Percentiles rank a stretch among this genome's conserved stretches.
phyloP scores from a whole-genome alignment of 805 yeast species.

The Danielia oregonensis region DNA sequence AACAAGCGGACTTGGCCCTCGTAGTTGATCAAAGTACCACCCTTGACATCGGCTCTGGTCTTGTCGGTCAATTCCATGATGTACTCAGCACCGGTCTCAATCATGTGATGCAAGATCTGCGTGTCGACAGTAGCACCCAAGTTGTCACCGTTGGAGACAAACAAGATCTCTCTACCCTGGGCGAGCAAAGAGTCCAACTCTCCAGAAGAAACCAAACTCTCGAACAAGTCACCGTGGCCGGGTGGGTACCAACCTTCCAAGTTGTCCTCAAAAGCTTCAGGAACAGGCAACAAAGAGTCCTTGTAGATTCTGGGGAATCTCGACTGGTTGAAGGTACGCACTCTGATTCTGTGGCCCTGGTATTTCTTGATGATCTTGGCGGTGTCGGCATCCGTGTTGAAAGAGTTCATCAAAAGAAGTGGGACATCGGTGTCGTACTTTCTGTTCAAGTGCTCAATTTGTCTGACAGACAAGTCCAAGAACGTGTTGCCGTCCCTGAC shows the following conservation, averaged over 20 bases:
- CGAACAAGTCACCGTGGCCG: constrained; percentile 99
- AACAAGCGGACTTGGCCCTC: constrained; percentile 91
- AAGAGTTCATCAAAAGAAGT: constrained; percentile 94
- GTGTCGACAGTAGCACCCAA: constrained; percentile 97
- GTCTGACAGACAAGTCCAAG: constrained; percentile 92
- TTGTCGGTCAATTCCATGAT: constrained; percentile 98
- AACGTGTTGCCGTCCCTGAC: constrained; percentile 98
- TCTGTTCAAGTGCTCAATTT: constrained; percentile 91
- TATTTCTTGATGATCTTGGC: constrained; percentile 93
- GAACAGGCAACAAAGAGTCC: constrained; percentile 95
- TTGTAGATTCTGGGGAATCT: constrained; percentile 92
- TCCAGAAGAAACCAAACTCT: constrained; percentile 83
- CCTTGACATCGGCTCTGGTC: constrained; percentile 98
- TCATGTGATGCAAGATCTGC: constrained; percentile 86
- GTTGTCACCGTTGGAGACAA: constrained; percentile 97
- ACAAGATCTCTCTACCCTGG: constrained; percentile 91
- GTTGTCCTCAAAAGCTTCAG: constrained; percentile 66
- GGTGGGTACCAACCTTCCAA: constrained; percentile 97
- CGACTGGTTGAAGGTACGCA: constrained; percentile 96
- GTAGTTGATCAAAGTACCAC: constrained; percentile 96
- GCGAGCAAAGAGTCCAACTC: constrained; percentile 84
- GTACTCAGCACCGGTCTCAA: constrained; percentile 87
- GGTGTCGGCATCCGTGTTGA: constrained; percentile 95
- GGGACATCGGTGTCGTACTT: constrained; percentile 92
- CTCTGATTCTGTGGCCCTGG: constrained; percentile 92